These are phyloP conservation scores for Blattamonas nauphoetae DNA, from an alignment of 78 protist species.

Conservation along the genomic window DNA sequence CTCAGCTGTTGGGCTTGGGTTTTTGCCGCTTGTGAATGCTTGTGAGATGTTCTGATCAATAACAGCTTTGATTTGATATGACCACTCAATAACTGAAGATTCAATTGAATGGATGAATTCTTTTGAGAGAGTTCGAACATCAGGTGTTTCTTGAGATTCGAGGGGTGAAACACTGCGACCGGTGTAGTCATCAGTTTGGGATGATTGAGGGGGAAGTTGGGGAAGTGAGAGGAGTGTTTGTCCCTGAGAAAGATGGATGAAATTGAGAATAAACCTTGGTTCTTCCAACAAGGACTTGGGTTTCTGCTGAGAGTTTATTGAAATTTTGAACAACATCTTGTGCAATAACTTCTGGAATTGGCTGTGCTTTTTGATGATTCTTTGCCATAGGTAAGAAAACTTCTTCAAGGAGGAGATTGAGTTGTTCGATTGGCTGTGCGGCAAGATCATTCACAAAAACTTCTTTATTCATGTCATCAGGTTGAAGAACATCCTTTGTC, in stretches of 20 bases:
- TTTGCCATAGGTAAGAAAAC: conserved; percentile 12
- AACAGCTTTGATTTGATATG: conserved; percentile 36
- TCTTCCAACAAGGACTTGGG: conserved; percentile 29
- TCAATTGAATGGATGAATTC: conserved; percentile 47
- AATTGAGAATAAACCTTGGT: background rate
- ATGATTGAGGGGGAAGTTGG: background rate
- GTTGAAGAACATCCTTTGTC: background rate
- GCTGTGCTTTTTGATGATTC: background rate
- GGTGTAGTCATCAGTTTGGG: background rate
- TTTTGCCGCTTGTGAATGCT: background rate
- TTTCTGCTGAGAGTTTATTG: background rate
- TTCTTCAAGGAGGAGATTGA: background rate
- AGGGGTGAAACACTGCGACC: background rate
- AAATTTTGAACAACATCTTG: conserved; percentile 7
- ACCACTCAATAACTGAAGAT: conserved; percentile 44
- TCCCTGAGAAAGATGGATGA: conserved; percentile 18
- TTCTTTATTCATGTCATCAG: background rate
- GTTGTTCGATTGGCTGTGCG: conserved; percentile 9
- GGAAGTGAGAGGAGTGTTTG: conserved; percentile 48
- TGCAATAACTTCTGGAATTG: conserved; percentile 14
- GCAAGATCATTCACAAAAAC: conserved; percentile 18
- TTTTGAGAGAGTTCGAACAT: conserved; percentile 7
- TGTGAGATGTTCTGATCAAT: background rate
- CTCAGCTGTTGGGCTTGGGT: conserved; percentile 57
- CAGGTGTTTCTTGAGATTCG: background rate